Evolutionary conservation across 495 filamentous ascomycete species (phyloP).

Genomic region (Hyaloscypha variabilis): DNA sequence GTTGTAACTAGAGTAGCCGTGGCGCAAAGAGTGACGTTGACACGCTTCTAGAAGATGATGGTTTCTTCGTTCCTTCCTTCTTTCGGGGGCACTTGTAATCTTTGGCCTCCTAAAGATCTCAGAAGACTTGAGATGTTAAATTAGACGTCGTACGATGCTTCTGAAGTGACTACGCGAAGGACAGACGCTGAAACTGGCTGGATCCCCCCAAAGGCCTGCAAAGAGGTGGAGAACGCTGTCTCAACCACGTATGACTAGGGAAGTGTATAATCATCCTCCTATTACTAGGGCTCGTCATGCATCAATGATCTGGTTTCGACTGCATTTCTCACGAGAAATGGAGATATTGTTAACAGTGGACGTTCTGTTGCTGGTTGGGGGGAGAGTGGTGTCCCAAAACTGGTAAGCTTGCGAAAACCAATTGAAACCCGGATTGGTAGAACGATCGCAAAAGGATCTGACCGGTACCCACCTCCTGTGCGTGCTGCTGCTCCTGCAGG

Average conservation of each 20-base stretch:
- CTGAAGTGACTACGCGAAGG: no score
- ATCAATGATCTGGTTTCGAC: background rate
- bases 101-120: background rate
- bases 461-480: background rate
- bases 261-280: background rate
- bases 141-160: no score
- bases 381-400: background rate
- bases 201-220: background rate
- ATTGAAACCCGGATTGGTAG: background rate
- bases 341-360: background rate
- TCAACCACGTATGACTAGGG: background rate
- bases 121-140: no score
- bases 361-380: background rate
- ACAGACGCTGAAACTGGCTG: no score
- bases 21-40: background rate
- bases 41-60: background rate
- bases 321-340: background rate
- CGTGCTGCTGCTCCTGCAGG: background rate
- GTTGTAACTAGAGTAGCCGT: background rate
- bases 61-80: background rate
- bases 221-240: background rate
- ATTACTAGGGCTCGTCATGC: background rate
- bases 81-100: background rate
- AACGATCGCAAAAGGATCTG: background rate
- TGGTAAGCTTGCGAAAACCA: slow-evolving; percentile 1